Percentiles rank a stretch among this genome's conserved stretches.
phyloP scores from a whole-genome alignment of 768 basidiomycete genomes.

The Agaricus sinodeliciosus region DNA sequence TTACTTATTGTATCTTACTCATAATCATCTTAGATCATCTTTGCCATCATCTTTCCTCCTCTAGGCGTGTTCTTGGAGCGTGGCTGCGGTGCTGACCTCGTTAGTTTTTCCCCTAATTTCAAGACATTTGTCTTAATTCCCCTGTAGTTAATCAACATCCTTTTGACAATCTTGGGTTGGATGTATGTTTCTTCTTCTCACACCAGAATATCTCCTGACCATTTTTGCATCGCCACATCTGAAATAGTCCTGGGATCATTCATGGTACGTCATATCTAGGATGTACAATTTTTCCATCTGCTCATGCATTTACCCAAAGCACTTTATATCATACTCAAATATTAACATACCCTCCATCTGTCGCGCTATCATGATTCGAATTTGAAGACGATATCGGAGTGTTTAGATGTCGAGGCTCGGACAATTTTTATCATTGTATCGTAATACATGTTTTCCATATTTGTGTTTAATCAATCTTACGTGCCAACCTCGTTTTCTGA shows the following conservation, averaged over 20 bases:
- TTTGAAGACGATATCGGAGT: not conserved
- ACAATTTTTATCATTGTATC: not conserved
- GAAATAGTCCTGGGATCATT: slow-evolving; percentile 64
- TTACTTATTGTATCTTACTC: slow-evolving; percentile 9
- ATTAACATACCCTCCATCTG: slow-evolving; percentile 29
- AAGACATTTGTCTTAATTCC: slow-evolving; percentile 9
- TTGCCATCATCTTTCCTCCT: slow-evolving; percentile 74
- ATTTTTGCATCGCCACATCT: slow-evolving; percentile 5
- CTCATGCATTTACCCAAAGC: slow-evolving; percentile 34
- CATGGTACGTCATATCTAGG: slow-evolving; percentile 38
- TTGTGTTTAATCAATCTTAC: not conserved
- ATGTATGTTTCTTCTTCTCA: slow-evolving; percentile 40
- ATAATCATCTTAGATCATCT: slow-evolving; percentile 30
- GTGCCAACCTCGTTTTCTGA: slow-evolving; percentile 13
- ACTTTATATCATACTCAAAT: slow-evolving; percentile 77
- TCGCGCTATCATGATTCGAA: not conserved
- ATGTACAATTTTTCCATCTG: not conserved
- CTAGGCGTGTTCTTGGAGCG: slow-evolving; percentile 86
- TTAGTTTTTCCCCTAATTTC: slow-evolving; percentile 26
- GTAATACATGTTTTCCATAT: not conserved
- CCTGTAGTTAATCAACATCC: slow-evolving; percentile 60
- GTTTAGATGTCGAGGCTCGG: not conserved
- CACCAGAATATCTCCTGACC: slow-evolving; percentile 1
- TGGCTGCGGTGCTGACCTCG: slow-evolving; percentile 73
- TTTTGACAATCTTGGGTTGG: slow-evolving; percentile 73